phyloP scores from a whole-genome alignment of 441 rosid genomes.

The Eruca vesicaria region DNA sequence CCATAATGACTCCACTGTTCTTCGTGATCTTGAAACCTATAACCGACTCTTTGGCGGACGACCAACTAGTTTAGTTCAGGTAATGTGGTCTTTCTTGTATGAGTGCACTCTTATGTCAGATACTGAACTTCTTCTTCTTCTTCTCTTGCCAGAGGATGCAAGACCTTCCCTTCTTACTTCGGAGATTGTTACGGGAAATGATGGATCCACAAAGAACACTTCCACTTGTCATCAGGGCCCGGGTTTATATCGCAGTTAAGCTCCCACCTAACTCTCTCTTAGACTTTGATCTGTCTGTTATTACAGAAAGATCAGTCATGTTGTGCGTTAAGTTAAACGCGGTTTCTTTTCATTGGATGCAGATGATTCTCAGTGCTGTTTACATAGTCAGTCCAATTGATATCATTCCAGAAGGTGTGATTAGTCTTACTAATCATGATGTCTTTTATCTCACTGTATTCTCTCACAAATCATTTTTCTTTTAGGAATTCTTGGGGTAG shows the following conservation, averaged over 20 bases:
- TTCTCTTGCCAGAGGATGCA: constrained; percentile 58
- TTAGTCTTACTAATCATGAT: neutral
- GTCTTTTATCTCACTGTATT: neutral
- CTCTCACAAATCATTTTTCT: constrained; percentile 3
- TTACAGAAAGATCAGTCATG: neutral
- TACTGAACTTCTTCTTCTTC: neutral
- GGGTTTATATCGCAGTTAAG: constrained; percentile 84
- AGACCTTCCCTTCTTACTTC: constrained; percentile 88
- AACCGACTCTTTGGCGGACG: constrained; percentile 70
- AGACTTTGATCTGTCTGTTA: neutral
- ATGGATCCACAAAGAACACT: constrained; percentile 84
- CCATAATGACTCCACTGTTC: constrained; percentile 44
- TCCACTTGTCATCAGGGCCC: constrained; percentile 79
- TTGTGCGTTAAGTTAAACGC: neutral
- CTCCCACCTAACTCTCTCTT: constrained; percentile 8
- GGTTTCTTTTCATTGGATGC: constrained; percentile 33
- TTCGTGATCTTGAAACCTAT: constrained; percentile 57
- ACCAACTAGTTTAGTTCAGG: constrained; percentile 61
- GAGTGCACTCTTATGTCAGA: neutral
- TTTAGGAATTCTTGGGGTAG: constrained; percentile 61
- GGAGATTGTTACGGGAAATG: constrained; percentile 73
- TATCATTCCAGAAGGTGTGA: constrained; percentile 80
- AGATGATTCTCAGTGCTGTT: constrained; percentile 63
- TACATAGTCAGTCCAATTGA: constrained; percentile 82
- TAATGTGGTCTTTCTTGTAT: neutral